Evolutionary conservation across 140 eudicot genomes (phyloP), one percentile per base, ranked within the genome.

Genomic region (Stevia rebaudiana): DNA sequence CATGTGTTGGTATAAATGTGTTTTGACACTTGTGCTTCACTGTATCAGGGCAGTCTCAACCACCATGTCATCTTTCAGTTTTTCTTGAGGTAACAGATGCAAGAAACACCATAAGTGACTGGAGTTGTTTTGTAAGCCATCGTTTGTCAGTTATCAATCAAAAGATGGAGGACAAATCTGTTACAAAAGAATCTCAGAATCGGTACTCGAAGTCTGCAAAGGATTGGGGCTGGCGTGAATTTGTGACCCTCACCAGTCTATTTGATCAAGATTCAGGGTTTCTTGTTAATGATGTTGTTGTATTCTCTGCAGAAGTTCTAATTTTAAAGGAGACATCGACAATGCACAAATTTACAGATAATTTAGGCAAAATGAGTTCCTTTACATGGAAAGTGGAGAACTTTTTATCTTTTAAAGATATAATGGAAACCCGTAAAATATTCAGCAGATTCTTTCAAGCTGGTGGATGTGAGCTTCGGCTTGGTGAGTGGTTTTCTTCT

Each of bases 161-260:
- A 76, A 87, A 73, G 75, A 81, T 73, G 84, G 95, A 87, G 67
- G 98, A 91, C 64, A 91, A 83, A 68, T 87, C 96, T 25, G 98
- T 91, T 37, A 77, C 87, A 11, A 91, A 91, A 78, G 98, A 91
- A 73, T 91, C 98, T 60, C 98, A 91, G 72, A 91, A 91, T 63
- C 96, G 98, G 19, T 91, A 91, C 77, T 91, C 98, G 11, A 91
- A 91, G 73, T 84, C 98, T 25, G 98, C 98, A 53, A 91, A 91
- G 63, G 98, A 91, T 77, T 91, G 98, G 98, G 98, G 98, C 41
- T 91, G 98, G 98, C 98, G 98, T 61, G 98, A 91, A 76, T 91
- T 91, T 77, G 95, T 91, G 68, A 91, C 98, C 13, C 92, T 92
- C 51, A 92, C 96, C 40, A 92, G 95, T 73, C 94, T 92, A 54